phyloP scores from a whole-genome alignment of 495 filamentous ascomycete species.

The Extremus antarcticus region DNA sequence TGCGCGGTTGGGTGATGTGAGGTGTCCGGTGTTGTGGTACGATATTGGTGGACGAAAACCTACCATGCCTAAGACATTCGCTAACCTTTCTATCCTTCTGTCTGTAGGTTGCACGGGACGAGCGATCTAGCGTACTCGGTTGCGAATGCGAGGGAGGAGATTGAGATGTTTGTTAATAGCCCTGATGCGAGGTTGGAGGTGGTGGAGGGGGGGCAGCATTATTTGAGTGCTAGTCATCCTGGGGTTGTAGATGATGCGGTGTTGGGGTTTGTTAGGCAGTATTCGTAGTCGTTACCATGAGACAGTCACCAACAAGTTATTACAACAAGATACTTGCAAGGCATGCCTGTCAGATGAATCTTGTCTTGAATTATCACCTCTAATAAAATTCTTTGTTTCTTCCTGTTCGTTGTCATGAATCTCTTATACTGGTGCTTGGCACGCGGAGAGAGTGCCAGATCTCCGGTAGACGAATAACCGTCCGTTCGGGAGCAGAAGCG shows the following conservation, averaged over 20 bases:
- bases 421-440: no score
- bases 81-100: no score
- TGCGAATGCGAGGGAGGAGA: conserved; percentile 41
- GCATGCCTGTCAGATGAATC: no score
- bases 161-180: conserved; percentile 44
- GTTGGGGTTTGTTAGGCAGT: conserved; percentile 38
- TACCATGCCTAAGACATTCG: no score
- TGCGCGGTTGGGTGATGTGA: conserved; percentile 41
- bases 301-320: no score
- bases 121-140: conserved; percentile 41
- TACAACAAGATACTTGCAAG: no score
- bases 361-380: no score
- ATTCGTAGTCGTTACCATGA: no score
- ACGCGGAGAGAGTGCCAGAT: no score
- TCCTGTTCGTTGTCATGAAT: no score
- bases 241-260: conserved; percentile 41
- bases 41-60: no score
- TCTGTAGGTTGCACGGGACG: conserved; percentile 40
- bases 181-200: conserved; percentile 38
- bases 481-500: background rate
- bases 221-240: conserved; percentile 44
- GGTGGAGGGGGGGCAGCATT: conserved; percentile 45
- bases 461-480: background rate
- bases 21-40: conserved; percentile 52
- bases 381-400: no score